Conservation (phyloP, 2,329 filamentous ascomycete species). For the Sporothrix mexicana region DNA sequence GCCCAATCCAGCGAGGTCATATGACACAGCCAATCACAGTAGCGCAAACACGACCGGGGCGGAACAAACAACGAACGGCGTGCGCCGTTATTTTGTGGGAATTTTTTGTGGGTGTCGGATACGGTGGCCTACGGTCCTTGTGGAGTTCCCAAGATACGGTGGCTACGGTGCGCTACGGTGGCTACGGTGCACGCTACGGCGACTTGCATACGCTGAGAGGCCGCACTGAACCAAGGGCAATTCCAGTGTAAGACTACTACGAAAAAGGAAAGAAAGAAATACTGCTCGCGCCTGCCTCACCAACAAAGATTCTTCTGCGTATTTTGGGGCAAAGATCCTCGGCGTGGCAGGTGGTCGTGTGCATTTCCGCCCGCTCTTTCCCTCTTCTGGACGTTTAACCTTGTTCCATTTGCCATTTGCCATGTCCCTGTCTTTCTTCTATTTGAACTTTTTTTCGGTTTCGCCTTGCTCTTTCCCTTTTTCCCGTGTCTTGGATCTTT, state of each 20-base stretch:
- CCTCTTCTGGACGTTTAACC: constrained; percentile 7
- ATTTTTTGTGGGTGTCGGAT: no score
- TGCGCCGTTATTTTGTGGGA: background rate
- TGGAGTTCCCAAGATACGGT: background rate
- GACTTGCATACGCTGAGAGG: background rate
- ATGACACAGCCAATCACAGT: background rate
- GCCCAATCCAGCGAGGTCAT: background rate
- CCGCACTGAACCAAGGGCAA: background rate
- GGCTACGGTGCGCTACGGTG: constrained; percentile 7
- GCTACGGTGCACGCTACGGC: constrained; percentile 12
- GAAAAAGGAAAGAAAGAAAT: constrained; percentile 15
- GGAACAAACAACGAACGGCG: background rate
- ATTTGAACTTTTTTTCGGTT: background rate
- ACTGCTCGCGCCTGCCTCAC: background rate
- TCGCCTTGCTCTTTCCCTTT: background rate
- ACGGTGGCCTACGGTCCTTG: constrained; percentile 9
- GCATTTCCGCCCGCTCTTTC: constrained; percentile 16
- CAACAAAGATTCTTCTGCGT: background rate
- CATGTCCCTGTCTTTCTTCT: background rate
- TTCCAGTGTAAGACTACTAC: constrained; percentile 3
- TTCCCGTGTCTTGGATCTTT: background rate
- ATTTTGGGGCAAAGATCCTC: constrained; percentile 17
- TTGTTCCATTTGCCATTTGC: background rate
- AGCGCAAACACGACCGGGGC: constrained; percentile 8
- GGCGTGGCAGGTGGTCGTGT: constrained; percentile 24